Percentiles rank a stretch among this genome's conserved stretches.
Evolutionary conservation across 23 red algal genomes (phyloP).

Genomic region (Gracilariopsis chorda): DNA sequence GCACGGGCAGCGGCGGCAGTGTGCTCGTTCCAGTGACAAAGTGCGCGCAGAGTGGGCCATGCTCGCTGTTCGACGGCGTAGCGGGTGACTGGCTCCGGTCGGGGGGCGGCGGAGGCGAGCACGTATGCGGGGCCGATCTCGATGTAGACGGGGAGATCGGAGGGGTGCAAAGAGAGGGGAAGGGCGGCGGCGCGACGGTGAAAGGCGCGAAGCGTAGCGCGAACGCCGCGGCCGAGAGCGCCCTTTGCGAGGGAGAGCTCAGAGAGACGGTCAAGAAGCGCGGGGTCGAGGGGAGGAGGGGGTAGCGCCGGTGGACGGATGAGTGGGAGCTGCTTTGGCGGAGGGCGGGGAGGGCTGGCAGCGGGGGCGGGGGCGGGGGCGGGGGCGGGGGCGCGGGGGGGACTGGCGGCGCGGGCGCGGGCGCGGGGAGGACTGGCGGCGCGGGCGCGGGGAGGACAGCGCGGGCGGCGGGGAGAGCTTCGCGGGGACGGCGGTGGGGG

Average conservation of each 20-base stretch:
- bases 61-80: slow-evolving; percentile 74
- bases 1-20: slow-evolving; percentile 1
- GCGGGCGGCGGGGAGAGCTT: background rate
- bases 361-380: background rate
- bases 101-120: slow-evolving; percentile 2
- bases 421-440: background rate
- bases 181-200: slow-evolving; percentile 24
- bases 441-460: background rate
- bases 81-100: slow-evolving; percentile 26
- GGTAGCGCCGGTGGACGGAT: background rate
- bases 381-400: background rate
- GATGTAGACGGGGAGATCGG: slow-evolving; percentile 11
- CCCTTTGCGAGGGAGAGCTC: background rate
- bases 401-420: background rate
- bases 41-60: slow-evolving; percentile 36
- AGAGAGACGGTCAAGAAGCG: background rate
- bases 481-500: background rate
- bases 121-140: slow-evolving; percentile 76
- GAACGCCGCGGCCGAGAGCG: slow-evolving; percentile 51
- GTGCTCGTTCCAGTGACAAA: slow-evolving; percentile 37
- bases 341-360: background rate
- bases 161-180: background rate
- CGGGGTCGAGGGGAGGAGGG: background rate
- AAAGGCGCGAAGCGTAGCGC: slow-evolving; percentile 55
- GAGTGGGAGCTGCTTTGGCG: background rate